A percentile compares a stretch with the other conserved stretches of the same genome.
These are phyloP conservation scores for Suillus plorans DNA, from an alignment of 768 basidiomycete genomes.

Conservation along the genomic window DNA sequence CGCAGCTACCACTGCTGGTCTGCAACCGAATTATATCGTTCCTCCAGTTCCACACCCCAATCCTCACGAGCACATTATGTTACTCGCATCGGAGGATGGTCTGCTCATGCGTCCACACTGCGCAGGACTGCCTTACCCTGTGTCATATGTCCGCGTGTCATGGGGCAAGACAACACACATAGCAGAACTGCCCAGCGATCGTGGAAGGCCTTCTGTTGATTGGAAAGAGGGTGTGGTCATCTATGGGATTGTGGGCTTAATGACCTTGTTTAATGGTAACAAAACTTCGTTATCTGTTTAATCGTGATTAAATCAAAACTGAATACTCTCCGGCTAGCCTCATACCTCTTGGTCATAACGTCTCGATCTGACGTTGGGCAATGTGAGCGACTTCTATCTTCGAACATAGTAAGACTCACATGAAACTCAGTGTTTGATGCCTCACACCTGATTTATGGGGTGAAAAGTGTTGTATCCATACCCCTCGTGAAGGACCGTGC, in stretches of 20 bases:
- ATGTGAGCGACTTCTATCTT: conserved; percentile 41
- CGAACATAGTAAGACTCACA: neutral
- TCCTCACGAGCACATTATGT: conserved; percentile 66
- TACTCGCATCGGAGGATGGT: conserved; percentile 58
- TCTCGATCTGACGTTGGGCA: conserved; percentile 61
- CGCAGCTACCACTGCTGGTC: conserved; percentile 16
- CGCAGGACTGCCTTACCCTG: conserved; percentile 17
- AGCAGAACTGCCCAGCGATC: conserved; percentile 45
- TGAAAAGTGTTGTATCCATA: conserved; percentile 69
- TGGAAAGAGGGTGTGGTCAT: conserved; percentile 62
- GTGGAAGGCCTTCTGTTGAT: conserved; percentile 37
- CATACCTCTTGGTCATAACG: conserved; percentile 75
- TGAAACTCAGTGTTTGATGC: conserved; percentile 59
- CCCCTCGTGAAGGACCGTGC: conserved; percentile 72
- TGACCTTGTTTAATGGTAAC: conserved; percentile 71
- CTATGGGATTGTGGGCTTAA: conserved; percentile 74
- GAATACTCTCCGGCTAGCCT: conserved; percentile 42
- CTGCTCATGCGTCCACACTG: conserved; percentile 66
- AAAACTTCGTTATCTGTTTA: neutral
- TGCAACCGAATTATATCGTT: conserved; percentile 65
- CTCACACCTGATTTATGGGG: conserved; percentile 58
- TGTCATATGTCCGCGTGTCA: conserved; percentile 47
- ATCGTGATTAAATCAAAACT: neutral
- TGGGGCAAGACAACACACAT: conserved; percentile 62
- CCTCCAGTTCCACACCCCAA: conserved; percentile 76